These are phyloP conservation scores for Lachnellula cervina DNA, from an alignment of 2,329 filamentous ascomycete genomes.

Conservation along the genomic window DNA sequence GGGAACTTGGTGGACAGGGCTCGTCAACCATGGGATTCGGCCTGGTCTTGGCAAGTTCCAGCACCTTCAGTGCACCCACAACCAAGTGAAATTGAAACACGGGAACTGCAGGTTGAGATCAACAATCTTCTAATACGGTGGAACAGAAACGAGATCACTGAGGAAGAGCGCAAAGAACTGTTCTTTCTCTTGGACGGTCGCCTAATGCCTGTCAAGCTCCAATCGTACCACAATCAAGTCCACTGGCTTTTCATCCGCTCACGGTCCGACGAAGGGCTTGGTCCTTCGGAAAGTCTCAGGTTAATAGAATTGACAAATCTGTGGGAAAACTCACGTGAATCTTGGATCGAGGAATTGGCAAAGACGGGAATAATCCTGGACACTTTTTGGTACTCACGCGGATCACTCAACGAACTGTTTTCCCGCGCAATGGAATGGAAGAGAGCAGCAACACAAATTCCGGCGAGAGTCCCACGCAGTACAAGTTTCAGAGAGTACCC, in stretches of 20 bases:
- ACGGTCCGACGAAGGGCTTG: not conserved
- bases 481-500: not conserved
- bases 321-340: not conserved
- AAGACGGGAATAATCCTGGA: slow-evolving; percentile 4
- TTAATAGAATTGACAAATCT: not conserved
- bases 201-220: not conserved
- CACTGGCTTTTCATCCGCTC: not conserved
- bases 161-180: not conserved
- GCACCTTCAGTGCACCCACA: not conserved
- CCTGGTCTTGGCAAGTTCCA: not conserved
- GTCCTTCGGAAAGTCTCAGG: not conserved
- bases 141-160: not conserved
- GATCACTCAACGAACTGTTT: slow-evolving; percentile 3
- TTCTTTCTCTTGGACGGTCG: not conserved
- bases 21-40: not conserved
- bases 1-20: not conserved
- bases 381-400: slow-evolving; percentile 4
- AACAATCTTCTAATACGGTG: slow-evolving; percentile 11
- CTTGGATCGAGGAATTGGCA: not conserved
- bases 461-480: not conserved
- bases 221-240: not conserved
- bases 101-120: slow-evolving; percentile 6
- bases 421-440: slow-evolving; percentile 9
- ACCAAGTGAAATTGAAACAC: not conserved
- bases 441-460: not conserved